A percentile compares a stretch with the other conserved stretches of the same genome.
Conservation (phyloP, 805 yeast genomes). For the Starmerella sp. region DNA sequence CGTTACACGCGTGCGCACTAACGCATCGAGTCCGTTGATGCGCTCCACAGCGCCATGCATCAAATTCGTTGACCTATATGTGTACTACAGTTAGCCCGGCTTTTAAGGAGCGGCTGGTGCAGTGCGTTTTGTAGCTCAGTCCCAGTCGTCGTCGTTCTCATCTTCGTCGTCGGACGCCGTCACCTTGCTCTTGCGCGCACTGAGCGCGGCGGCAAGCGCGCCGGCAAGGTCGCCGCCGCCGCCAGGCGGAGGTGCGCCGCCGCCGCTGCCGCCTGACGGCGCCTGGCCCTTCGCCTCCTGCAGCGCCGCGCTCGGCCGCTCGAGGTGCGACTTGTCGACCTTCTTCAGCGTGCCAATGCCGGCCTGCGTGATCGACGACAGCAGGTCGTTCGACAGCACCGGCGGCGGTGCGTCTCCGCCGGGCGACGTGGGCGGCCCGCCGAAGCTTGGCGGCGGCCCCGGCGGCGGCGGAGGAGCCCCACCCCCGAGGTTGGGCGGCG, state of each 20-base stretch:
- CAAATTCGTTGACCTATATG: too few relatives aligned
- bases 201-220: conserved; percentile 79
- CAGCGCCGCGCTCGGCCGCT: conserved; percentile 60
- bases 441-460: conserved; percentile 25
- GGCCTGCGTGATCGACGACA: conserved; percentile 77
- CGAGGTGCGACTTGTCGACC: conserved; percentile 74
- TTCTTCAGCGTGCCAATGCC: conserved; percentile 60
- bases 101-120: too few relatives aligned
- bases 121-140: conserved; percentile 19
- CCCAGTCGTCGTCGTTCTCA: conserved; percentile 67
- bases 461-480: conserved; percentile 24
- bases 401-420: conserved; percentile 40
- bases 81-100: too few relatives aligned
- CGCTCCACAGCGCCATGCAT: too few relatives aligned
- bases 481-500: conserved; percentile 30
- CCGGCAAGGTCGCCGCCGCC: conserved; percentile 50
- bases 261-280: conserved; percentile 27
- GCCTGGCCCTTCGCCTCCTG: conserved; percentile 47
- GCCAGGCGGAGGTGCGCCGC: conserved; percentile 26
- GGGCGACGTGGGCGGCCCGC: conserved; percentile 40
- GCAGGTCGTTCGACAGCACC: conserved; percentile 30
- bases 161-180: conserved; percentile 74
- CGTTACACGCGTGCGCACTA: too few relatives aligned
- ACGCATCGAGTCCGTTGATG: too few relatives aligned
- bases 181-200: conserved; percentile 70